These are phyloP conservation scores for Viola odorata DNA, from an alignment of 345 rosid genomes.

Conservation along the genomic window DNA sequence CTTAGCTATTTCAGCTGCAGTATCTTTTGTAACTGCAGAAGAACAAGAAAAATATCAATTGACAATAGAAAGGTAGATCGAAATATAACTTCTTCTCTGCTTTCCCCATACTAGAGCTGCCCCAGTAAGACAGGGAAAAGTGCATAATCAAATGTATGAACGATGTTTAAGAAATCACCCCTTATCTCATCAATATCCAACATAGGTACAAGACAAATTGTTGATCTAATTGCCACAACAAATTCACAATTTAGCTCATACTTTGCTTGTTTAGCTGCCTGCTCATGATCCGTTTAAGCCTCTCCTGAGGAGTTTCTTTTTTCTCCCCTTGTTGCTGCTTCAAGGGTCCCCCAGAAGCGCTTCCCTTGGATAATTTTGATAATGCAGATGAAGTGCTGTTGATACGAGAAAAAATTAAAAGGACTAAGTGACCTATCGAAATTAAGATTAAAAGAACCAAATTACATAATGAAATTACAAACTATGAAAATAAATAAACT, in stretches of 20 bases:
- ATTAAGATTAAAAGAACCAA: not conserved
- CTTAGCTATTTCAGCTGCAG: slow-evolving; percentile 88
- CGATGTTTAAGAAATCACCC: not conserved
- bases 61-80: not conserved
- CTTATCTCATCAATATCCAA: not conserved
- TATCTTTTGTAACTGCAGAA: slow-evolving; percentile 84
- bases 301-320: slow-evolving; percentile 98
- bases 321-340: slow-evolving; percentile 64
- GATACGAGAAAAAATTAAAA: slow-evolving; percentile 11
- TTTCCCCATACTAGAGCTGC: not conserved
- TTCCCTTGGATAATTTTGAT: slow-evolving; percentile 71
- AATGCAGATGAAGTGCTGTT: slow-evolving; percentile 64
- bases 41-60: not conserved
- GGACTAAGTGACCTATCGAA: not conserved
- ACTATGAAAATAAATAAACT: not conserved
- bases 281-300: slow-evolving; percentile 95
- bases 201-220: not conserved
- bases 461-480: not conserved
- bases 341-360: slow-evolving; percentile 41
- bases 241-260: slow-evolving; percentile 26
- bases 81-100: not conserved
- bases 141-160: not conserved
- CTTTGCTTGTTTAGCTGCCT: slow-evolving; percentile 88
- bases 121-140: not conserved
- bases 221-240: not conserved